Conservation (phyloP, 768 basidiomycete genomes). For the Dacryopinax primogenitus region DNA sequence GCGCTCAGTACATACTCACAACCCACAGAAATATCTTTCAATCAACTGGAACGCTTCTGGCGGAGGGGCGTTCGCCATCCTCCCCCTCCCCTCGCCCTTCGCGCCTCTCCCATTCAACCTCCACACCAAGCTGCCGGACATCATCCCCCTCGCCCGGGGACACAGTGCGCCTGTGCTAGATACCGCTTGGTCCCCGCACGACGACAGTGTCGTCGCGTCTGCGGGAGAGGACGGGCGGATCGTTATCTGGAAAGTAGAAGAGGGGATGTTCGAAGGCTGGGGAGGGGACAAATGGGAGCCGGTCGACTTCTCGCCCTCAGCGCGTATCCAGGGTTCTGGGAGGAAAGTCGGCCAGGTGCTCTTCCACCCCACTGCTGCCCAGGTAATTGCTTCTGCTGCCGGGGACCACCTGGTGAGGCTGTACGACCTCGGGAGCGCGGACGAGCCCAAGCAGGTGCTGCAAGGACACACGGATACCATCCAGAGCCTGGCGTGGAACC, state of each 20-base stretch:
- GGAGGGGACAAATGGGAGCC: constrained; percentile 70
- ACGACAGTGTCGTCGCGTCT: constrained; percentile 80
- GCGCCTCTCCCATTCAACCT: constrained; percentile 38
- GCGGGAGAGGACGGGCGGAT: constrained; percentile 90
- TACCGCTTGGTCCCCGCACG: constrained; percentile 92
- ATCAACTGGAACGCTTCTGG: constrained; percentile 91
- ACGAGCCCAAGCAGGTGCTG: constrained; percentile 47
- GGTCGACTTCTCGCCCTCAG: constrained; percentile 72
- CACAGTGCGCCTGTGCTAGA: constrained; percentile 79
- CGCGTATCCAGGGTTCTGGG: constrained; percentile 60
- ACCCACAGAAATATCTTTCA: constrained; percentile 60
- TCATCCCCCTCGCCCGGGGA: constrained; percentile 79
- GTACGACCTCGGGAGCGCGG: constrained; percentile 76
- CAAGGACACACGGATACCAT: constrained; percentile 76
- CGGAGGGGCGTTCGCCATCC: constrained; percentile 87
- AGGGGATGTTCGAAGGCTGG: constrained; percentile 68
- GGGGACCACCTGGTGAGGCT: constrained; percentile 82
- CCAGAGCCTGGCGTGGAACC: constrained; percentile 71
- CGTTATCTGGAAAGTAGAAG: constrained; percentile 80
- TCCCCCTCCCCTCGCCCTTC: constrained; percentile 72
- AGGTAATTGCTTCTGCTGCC: constrained; percentile 63
- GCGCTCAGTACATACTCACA: not conserved
- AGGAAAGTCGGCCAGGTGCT: constrained; percentile 89
- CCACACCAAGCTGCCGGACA: constrained; percentile 76
- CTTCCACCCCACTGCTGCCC: constrained; percentile 83